These are phyloP conservation scores for Waltergamsia citrina DNA, from an alignment of 2,329 filamentous ascomycete species.

Conservation along the genomic window DNA sequence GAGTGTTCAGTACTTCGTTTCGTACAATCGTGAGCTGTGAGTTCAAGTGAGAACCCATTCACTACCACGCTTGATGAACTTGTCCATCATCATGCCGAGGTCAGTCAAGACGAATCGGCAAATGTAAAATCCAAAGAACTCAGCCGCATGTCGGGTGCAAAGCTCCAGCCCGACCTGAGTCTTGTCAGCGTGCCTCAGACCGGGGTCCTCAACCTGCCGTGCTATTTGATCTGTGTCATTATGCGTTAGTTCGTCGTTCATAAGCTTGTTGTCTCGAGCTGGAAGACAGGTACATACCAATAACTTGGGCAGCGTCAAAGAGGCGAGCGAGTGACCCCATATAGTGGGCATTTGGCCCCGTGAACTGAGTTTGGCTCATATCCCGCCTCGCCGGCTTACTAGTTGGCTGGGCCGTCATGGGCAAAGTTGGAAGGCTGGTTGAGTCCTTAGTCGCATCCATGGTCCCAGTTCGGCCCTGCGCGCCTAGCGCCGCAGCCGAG, in stretches of 20 bases:
- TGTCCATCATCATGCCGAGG: conserved; percentile 77
- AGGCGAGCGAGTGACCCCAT: conserved; percentile 84
- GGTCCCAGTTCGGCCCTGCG: conserved; percentile 9
- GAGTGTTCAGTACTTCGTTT: neutral
- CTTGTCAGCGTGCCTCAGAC: conserved; percentile 80
- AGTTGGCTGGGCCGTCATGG: conserved; percentile 61
- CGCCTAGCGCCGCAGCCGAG: conserved; percentile 53
- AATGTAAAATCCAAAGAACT: conserved; percentile 96
- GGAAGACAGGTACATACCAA: conserved; percentile 55
- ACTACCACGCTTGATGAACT: conserved; percentile 91
- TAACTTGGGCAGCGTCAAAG: conserved; percentile 85
- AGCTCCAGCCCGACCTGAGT: conserved; percentile 94
- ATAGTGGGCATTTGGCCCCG: conserved; percentile 80
- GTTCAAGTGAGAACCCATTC: conserved; percentile 64
- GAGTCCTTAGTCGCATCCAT: conserved; percentile 17
- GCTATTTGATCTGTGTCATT: conserved; percentile 72
- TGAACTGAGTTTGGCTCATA: conserved; percentile 57
- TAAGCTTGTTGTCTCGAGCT: conserved; percentile 12
- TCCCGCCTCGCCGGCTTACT: conserved; percentile 65
- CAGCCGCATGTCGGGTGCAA: conserved; percentile 83
- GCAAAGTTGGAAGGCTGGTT: conserved; percentile 59
- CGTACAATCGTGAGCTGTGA: too few relatives aligned
- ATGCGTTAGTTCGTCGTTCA: neutral
- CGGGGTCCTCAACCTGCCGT: conserved; percentile 90
- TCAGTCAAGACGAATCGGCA: conserved; percentile 92